These are phyloP conservation scores for Apiotrichum veenhuisii DNA, from an alignment of 1,284 basidiomycete genomes.

Conservation along the genomic window DNA sequence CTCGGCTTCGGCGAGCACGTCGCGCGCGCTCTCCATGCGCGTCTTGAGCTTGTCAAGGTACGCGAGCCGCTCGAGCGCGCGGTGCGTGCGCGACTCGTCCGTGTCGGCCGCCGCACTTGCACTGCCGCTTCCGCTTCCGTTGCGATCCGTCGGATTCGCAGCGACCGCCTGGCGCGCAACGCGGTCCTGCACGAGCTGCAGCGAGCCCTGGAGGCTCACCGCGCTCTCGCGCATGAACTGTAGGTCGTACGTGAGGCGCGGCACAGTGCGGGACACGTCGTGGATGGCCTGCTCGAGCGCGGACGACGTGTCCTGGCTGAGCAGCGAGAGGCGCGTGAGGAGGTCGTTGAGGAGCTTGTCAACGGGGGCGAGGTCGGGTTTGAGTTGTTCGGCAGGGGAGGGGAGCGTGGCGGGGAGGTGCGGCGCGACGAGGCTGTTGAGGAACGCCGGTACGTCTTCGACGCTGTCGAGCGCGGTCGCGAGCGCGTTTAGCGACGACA, in stretches of 20 bases:
- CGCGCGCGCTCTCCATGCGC: constrained; percentile 78
- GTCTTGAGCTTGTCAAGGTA: constrained; percentile 75
- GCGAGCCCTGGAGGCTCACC: constrained; percentile 62
- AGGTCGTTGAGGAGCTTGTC: constrained; percentile 70
- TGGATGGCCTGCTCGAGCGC: constrained; percentile 81
- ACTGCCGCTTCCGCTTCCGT: background rate
- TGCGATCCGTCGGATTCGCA: background rate
- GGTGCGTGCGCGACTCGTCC: constrained; percentile 32
- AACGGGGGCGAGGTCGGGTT: constrained; percentile 60
- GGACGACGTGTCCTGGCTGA: constrained; percentile 78
- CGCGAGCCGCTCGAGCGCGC: constrained; percentile 63
- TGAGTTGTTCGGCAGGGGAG: constrained; percentile 14
- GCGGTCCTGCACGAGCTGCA: constrained; percentile 58
- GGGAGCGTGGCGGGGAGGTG: constrained; percentile 23
- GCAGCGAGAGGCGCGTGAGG: constrained; percentile 71
- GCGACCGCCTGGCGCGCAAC: constrained; percentile 41
- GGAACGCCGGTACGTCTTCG: constrained; percentile 41
- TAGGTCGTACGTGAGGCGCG: constrained; percentile 83
- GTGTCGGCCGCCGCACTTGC: constrained; percentile 4
- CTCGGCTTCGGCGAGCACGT: constrained; percentile 83
- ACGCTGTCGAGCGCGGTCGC: constrained; percentile 39
- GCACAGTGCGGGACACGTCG: constrained; percentile 80
- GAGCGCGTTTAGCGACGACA: constrained; percentile 33
- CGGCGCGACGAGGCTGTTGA: constrained; percentile 42
- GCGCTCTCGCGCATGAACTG: constrained; percentile 93